Percentiles rank a stretch among this genome's conserved stretches.
These are phyloP conservation scores for Neurospora cerealis DNA, from an alignment of 495 filamentous ascomycete genomes.

Conservation along the genomic window DNA sequence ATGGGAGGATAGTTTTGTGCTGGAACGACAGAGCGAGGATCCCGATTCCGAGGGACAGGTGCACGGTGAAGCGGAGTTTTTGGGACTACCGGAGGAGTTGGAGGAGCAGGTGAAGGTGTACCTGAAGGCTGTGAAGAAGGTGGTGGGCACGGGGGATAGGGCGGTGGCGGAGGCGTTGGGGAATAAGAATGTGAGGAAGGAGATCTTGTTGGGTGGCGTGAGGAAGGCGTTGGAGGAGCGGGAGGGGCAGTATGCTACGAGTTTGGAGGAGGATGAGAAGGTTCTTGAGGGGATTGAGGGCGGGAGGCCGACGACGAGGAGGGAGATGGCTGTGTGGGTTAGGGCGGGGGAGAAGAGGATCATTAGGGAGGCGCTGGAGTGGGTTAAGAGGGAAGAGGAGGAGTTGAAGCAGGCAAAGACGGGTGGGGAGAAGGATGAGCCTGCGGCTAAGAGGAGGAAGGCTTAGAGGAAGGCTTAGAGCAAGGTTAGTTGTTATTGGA, in stretches of 20 bases:
- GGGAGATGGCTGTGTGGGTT: conserved; percentile 61
- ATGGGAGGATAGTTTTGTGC: conserved; percentile 33
- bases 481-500: not conserved
- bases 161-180: conserved; percentile 18
- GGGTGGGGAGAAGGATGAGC: conserved; percentile 5
- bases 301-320: conserved; percentile 29
- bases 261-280: conserved; percentile 49
- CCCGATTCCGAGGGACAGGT: conserved; percentile 27
- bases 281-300: conserved; percentile 30
- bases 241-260: conserved; percentile 51
- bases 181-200: conserved; percentile 29
- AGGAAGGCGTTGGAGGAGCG: conserved; percentile 32
- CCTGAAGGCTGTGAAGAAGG: conserved; percentile 33
- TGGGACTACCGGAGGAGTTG: conserved; percentile 27
- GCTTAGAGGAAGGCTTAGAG: conserved; percentile 6
- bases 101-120: conserved; percentile 27
- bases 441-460: conserved; percentile 13
- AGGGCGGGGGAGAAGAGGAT: conserved; percentile 74
- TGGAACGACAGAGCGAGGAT: conserved; percentile 33
- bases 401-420: not conserved
- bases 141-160: conserved; percentile 9
- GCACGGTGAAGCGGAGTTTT: conserved; percentile 17
- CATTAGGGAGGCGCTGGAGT: conserved; percentile 34
- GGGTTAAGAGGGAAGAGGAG: conserved; percentile 7
- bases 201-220: conserved; percentile 25